phyloP scores from a whole-genome alignment of 768 basidiomycete genomes.

The Cyathus striatus region DNA sequence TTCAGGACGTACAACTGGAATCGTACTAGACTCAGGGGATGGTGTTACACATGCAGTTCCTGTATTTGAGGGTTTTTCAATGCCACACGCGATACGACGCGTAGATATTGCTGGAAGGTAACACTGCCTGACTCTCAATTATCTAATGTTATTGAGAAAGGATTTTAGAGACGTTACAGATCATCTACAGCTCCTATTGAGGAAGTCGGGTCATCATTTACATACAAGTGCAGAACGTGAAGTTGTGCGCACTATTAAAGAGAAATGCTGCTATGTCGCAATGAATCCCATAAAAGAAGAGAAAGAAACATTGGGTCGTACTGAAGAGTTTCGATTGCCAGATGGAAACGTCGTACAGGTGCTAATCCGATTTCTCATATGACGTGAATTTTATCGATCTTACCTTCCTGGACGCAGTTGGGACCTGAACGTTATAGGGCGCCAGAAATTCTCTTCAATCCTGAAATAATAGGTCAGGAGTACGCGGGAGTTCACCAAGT shows the following conservation, averaged over 20 bases:
- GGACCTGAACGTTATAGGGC: conserved; percentile 94
- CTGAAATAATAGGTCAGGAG: conserved; percentile 93
- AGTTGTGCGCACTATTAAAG: conserved; percentile 95
- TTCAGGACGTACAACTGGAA: conserved; percentile 97
- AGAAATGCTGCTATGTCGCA: conserved; percentile 96
- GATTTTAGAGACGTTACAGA: conserved; percentile 86
- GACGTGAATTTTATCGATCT: not conserved
- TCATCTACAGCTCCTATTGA: conserved; percentile 87
- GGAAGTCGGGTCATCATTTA: conserved; percentile 91
- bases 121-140: conserved; percentile 10
- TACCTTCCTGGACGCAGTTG: conserved; percentile 37
- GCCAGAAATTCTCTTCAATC: conserved; percentile 96
- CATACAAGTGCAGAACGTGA: conserved; percentile 97
- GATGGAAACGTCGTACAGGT: conserved; percentile 88
- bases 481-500: conserved; percentile 98
- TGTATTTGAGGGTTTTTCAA: conserved; percentile 98
- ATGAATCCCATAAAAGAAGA: conserved; percentile 92
- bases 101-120: conserved; percentile 96
- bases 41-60: conserved; percentile 99
- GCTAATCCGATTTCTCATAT: not conserved
- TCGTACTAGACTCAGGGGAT: conserved; percentile 97
- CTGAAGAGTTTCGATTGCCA: conserved; percentile 88
- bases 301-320: conserved; percentile 74
- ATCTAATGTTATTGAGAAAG: not conserved
- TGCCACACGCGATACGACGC: conserved; percentile 96